phyloP scores from a whole-genome alignment of 148 eudicot genomes.

The Vaccinium vitisidaea region DNA sequence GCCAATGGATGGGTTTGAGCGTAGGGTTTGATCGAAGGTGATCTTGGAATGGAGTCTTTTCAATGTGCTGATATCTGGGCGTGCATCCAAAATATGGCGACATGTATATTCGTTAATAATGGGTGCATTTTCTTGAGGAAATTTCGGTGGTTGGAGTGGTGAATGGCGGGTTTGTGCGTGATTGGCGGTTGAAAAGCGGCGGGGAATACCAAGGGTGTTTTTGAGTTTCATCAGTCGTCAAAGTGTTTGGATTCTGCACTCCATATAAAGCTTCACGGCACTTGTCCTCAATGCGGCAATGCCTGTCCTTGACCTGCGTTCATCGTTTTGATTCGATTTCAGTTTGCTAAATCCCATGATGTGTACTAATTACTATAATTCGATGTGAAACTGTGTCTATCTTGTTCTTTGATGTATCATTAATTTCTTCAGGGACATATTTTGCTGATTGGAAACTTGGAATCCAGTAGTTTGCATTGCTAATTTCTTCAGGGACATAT shows the following conservation, averaged over 20 bases:
- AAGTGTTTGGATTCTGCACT: neutral
- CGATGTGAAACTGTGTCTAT: neutral
- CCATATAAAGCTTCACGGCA: neutral
- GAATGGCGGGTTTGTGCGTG: conserved; percentile 18
- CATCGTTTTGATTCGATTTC: conserved; percentile 12
- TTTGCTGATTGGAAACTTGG: neutral
- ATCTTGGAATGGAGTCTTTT: conserved; percentile 53
- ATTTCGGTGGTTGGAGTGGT: neutral
- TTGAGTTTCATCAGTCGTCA: neutral
- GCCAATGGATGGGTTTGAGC: conserved; percentile 42
- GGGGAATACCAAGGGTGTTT: conserved; percentile 13
- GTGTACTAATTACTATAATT: neutral
- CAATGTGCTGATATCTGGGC: conserved; percentile 58
- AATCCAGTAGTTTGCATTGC: no score
- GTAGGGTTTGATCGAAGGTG: conserved; percentile 36
- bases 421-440: neutral
- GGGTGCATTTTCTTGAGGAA: conserved; percentile 22
- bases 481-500: neutral
- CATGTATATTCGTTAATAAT: conserved; percentile 39
- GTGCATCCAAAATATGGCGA: conserved; percentile 45
- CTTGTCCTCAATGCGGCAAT: no score
- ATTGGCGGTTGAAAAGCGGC: conserved; percentile 43
- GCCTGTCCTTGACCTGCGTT: conserved; percentile 20
- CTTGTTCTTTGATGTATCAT: neutral
- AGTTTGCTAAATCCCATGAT: conserved; percentile 22